Conservation (phyloP, 2,329 filamentous ascomycete genomes). For the Exophiala aquamarina region DNA sequence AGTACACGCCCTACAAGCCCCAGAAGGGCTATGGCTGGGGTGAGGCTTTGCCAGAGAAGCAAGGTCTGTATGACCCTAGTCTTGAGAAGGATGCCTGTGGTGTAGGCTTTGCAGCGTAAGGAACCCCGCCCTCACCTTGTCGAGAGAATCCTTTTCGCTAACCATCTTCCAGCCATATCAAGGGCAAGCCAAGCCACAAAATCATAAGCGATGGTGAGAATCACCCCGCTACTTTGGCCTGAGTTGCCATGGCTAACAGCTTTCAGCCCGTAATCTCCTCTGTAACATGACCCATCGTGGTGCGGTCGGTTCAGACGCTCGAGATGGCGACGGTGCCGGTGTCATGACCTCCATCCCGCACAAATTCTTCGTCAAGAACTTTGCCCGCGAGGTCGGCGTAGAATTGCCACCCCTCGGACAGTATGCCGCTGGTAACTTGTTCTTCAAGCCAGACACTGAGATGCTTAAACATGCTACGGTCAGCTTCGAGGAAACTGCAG, state of each 20-base stretch:
- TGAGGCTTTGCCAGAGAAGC: constrained; percentile 91
- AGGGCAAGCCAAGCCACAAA: constrained; percentile 95
- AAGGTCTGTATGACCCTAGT: constrained; percentile 95
- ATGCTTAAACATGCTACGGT: constrained; percentile 85
- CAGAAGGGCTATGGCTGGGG: constrained; percentile 83
- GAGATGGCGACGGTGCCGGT: constrained; percentile 96
- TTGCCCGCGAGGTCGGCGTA: constrained; percentile 84
- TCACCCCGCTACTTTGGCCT: constrained; percentile 1
- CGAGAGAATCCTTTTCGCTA: neutral
- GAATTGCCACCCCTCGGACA: constrained; percentile 85
- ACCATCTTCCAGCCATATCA: constrained; percentile 72
- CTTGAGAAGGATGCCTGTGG: constrained; percentile 99
- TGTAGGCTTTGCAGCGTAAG: constrained; percentile 97
- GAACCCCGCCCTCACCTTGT: constrained; percentile 26
- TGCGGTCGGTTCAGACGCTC: constrained; percentile 94
- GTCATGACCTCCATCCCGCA: constrained; percentile 99
- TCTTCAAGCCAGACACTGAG: constrained; percentile 96
- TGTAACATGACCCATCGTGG: constrained; percentile 99
- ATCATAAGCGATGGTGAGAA: constrained; percentile 93
- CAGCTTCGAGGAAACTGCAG: constrained; percentile 91
- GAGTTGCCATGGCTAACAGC: constrained; percentile 18
- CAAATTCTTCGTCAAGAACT: constrained; percentile 98
- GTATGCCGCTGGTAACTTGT: constrained; percentile 96
- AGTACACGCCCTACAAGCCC: constrained; percentile 55
- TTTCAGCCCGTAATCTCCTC: constrained; percentile 78